Base-by-base conservation (phyloP, 495 filamentous ascomycete species). In the Thermochaetoides thermophila region DNA sequence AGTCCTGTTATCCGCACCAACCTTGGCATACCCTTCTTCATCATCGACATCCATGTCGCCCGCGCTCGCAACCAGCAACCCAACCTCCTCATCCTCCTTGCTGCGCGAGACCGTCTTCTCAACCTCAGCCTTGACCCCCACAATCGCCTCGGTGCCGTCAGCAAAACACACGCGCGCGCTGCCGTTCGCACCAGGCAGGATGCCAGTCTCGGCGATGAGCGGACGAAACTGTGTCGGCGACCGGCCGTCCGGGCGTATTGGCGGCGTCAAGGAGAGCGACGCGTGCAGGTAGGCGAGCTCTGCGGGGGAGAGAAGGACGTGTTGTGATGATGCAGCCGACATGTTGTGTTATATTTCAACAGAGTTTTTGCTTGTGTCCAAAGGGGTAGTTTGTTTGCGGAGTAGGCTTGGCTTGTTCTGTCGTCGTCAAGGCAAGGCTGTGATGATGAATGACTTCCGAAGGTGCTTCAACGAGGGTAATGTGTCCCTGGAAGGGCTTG, bases 231-330 rank as follows among this genome's bases (percentile, higher is more conserved):
- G 81, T 11, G 74, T 79, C 5, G 84, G 64, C 14, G 73, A 64
- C 52, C 86, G 84, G 39, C 73, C 75, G 53, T 97, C 89, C 14
- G 87, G 84, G 17, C 89, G 86, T 49, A 96, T 78, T 5, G 89
- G 83, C n/a, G 74, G 78, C 10, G 58, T 56, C 20, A 76, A 70
- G 8, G 72, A 64, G 46, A 97, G 84, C 3, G 89, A 89, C 34
- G 76, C 71, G 70, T 86, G 85, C 29, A 95, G 75, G 68, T 93
- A 97, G 53, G 86, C 82, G 45, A 96, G 83, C 57, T 97, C 91
- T 44, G 89, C 83, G 25, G 86, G 86, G 14, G 85, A 94, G 58
- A 97, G 76, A 44, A 81, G 75, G 15, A 66, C 52, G 45, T 68
- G 64, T 38, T 66, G 60, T 27, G 52, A 45, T 19, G 61, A n/a